Evolutionary conservation across 345 rosid genomes (phyloP), one percentile per base, ranked within the genome.

Genomic region (Rhodomyrtus tomentosa): DNA sequence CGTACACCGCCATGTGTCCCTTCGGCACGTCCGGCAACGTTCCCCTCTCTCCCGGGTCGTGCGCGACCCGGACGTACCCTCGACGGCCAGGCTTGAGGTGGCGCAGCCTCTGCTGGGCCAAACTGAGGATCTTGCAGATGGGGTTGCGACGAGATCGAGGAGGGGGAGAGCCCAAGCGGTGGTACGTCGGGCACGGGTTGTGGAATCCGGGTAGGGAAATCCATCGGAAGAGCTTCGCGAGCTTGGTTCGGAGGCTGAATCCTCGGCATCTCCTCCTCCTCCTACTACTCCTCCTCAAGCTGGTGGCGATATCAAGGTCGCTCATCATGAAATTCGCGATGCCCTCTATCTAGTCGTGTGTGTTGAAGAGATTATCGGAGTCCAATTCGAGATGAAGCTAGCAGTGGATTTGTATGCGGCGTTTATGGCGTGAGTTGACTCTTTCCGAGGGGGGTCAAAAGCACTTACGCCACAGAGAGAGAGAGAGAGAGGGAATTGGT

Each of bases 1-100:
- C 93, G 90, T 94, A 94, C 13, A 96, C 93, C 2, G 93, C 97
- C 87, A 94, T 87, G 86, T 94, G 95, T 10, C 98, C 98, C 59
- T 88, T 93, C 16, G 99, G 99, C 10, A 91, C 92, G 84, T 83
- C 89, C 84, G 53, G 32, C 68, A 85, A 48, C 51, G 29, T 54
- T 16, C 29, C 55, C 49, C 36, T 25, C 83, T 52, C 87, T 21
- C 29, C 18, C 62, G 58, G 4, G 22, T 25, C 82, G 27, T 79
- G 62, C 20, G 74, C 84, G n/a, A 82, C 48, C 55, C 82, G 81
- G 7, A 50, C 50, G 58, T 85, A 85, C 29, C 82, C 73, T 38
- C 45, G 40, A 49, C 52, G 59, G 29, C 55, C 11, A 42, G 59
- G 48, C 15, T 58, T 40, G 80, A 84, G 48, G 82, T 13, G 54